phyloP scores from a whole-genome alignment of 345 rosid genomes.

The Eucalyptus urophylla region DNA sequence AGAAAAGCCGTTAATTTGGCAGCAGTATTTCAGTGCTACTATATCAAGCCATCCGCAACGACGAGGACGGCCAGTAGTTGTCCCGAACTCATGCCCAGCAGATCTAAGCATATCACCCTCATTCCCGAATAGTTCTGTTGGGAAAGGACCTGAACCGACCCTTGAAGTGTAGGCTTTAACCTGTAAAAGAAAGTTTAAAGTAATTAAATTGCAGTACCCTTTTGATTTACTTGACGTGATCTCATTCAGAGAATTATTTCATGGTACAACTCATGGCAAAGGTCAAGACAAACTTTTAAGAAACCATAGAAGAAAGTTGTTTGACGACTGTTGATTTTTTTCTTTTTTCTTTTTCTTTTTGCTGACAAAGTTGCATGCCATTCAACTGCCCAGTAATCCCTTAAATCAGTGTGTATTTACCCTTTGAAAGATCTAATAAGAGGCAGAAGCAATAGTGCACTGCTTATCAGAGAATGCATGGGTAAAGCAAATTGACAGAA shows the following conservation, averaged over 20 bases:
- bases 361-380: background rate
- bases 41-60: conserved; percentile 99
- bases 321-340: background rate
- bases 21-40: conserved; percentile 75
- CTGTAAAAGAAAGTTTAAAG: conserved; percentile 4
- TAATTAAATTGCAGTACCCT: background rate
- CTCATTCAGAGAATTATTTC: background rate
- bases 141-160: conserved; percentile 99
- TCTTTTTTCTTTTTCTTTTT: background rate
- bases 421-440: background rate
- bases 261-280: background rate
- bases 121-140: conserved; percentile 74
- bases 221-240: background rate
- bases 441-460: background rate
- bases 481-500: background rate
- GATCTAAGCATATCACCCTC: conserved; percentile 82
- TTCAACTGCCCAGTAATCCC: background rate
- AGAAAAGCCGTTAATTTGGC: conserved; percentile 89
- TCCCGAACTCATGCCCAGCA: conserved; percentile 94
- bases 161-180: conserved; percentile 98
- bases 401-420: background rate
- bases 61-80: conserved; percentile 97
- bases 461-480: background rate
- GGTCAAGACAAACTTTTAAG: background rate
- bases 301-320: background rate